These are phyloP conservation scores for Fusarium sp. DNA, from an alignment of 2,329 filamentous ascomycete genomes.

Conservation along the genomic window DNA sequence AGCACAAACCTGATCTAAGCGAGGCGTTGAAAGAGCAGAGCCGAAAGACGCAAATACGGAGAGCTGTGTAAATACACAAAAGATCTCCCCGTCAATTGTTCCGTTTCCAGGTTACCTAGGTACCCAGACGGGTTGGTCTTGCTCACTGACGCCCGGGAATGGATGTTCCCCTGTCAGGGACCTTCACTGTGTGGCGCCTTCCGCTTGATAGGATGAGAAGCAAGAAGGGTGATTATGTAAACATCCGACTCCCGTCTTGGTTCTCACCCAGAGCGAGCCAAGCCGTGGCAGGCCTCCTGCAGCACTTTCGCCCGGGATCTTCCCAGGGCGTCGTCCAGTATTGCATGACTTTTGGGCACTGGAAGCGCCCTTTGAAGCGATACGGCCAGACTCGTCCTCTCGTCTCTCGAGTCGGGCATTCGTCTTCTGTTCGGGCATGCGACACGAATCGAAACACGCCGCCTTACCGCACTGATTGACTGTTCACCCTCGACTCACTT, in stretches of 20 bases:
- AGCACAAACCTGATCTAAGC: background rate
- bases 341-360: constrained; percentile 14
- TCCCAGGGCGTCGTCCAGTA: constrained; percentile 5
- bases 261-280: background rate
- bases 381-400: constrained; percentile 7
- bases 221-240: constrained; percentile 10
- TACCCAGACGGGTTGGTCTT: no score
- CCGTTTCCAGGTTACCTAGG: no score
- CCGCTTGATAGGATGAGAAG: background rate
- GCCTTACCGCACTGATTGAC: background rate
- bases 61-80: background rate
- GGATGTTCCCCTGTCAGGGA: background rate
- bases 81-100: background rate
- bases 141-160: background rate
- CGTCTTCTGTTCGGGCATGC: no score
- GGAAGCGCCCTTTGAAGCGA: constrained; percentile 7
- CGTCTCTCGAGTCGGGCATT: no score
- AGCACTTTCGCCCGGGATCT: constrained; percentile 12
- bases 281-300: constrained; percentile 11
- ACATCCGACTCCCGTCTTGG: background rate
- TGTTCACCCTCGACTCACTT: background rate
- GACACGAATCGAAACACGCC: no score
- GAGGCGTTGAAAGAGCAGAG: background rate
- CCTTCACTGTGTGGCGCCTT: constrained; percentile 4
- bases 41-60: background rate